Percentiles rank a stretch among this genome's conserved stretches.
These are phyloP conservation scores for Lathyrus sativus DNA, from an alignment of 306 rosid genomes.

Conservation along the genomic window DNA sequence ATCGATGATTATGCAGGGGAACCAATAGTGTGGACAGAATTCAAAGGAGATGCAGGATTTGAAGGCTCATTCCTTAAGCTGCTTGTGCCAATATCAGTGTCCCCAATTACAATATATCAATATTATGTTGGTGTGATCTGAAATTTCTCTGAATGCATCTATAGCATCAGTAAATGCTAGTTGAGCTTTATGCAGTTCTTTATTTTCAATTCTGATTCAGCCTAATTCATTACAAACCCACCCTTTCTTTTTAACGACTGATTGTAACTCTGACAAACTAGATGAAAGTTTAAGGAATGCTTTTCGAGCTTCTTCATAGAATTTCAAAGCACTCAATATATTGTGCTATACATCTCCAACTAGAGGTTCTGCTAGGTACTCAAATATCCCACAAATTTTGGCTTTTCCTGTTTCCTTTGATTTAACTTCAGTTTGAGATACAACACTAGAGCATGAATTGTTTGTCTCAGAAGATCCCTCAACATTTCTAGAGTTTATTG, in stretches of 20 bases:
- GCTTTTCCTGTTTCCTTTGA: slow-evolving; percentile 48
- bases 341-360: slow-evolving; percentile 63
- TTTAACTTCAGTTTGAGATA: slow-evolving; percentile 48
- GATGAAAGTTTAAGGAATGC: slow-evolving; percentile 67
- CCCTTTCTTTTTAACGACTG: slow-evolving; percentile 75
- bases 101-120: slow-evolving; percentile 80
- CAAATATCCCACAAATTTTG: slow-evolving; percentile 88
- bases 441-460: slow-evolving; percentile 36
- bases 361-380: slow-evolving; percentile 72
- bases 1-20: too few species aligned
- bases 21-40: too few species aligned
- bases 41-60: too few species aligned
- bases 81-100: slow-evolving; percentile 46
- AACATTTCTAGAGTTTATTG: slow-evolving; percentile 38
- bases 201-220: slow-evolving; percentile 72
- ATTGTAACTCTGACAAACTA: slow-evolving; percentile 66
- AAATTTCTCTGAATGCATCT: slow-evolving; percentile 84
- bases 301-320: slow-evolving; percentile 83
- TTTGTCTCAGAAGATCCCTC: slow-evolving; percentile 42
- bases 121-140: slow-evolving; percentile 86
- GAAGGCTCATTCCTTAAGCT: slow-evolving; percentile 75
- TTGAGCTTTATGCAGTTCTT: slow-evolving; percentile 77
- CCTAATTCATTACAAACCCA: slow-evolving; percentile 97
- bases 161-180: slow-evolving; percentile 76
- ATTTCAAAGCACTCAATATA: slow-evolving; percentile 63